These are phyloP conservation scores for Dendryphion nanum DNA, from an alignment of 2,329 filamentous ascomycete species.

Conservation along the genomic window DNA sequence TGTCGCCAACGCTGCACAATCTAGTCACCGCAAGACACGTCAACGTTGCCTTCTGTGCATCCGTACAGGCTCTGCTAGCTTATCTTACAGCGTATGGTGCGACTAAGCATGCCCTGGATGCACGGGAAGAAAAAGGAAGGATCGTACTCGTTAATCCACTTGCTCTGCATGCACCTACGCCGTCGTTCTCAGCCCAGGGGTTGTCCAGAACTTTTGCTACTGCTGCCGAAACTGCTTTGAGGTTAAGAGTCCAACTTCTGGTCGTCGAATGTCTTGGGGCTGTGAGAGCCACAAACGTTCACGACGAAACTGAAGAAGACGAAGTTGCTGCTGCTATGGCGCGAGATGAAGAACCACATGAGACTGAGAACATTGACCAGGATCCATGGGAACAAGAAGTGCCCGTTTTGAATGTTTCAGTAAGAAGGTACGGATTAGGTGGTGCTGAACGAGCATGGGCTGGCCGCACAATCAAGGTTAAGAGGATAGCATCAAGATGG, in stretches of 20 bases:
- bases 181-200: conserved; percentile 75
- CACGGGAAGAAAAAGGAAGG: conserved; percentile 15
- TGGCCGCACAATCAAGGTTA: conserved; percentile 47
- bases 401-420: conserved; percentile 49
- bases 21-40: conserved; percentile 68
- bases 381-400: conserved; percentile 48
- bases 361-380: conserved; percentile 5
- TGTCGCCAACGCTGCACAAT: conserved; percentile 66
- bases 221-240: conserved; percentile 60
- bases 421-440: conserved; percentile 37
- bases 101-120: conserved; percentile 6
- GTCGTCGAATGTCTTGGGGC: conserved; percentile 47
- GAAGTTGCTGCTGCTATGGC: conserved; percentile 53
- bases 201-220: conserved; percentile 61
- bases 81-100: conserved; percentile 61
- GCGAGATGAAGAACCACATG: conserved; percentile 12
- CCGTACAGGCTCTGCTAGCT: conserved; percentile 73
- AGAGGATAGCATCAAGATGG: conserved; percentile 46
- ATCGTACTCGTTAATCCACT: conserved; percentile 67
- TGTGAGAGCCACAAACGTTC: conserved; percentile 54
- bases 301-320: conserved; percentile 58
- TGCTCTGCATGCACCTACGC: conserved; percentile 63
- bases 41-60: conserved; percentile 69
- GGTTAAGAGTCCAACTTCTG: conserved; percentile 31
- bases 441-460: conserved; percentile 43